Conservation (phyloP, 108 stramenopile species). For the Cyclotella choctawhatcheeana region DNA sequence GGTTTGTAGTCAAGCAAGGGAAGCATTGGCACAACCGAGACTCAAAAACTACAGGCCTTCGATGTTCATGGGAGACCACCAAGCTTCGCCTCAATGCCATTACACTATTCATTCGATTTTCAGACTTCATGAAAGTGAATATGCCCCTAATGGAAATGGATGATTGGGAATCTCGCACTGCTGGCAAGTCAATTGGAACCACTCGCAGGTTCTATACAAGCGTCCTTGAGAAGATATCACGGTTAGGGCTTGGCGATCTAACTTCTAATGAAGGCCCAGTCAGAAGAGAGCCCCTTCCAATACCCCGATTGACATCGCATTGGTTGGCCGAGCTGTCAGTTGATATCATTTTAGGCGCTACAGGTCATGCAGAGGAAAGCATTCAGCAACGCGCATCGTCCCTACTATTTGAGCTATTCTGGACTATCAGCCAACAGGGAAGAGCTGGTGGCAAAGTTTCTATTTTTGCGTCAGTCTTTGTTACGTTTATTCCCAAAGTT, state of each 20-base stretch:
- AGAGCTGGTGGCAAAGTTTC: conserved; percentile 63
- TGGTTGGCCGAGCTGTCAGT: conserved; percentile 82
- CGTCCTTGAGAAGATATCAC: conserved; percentile 56
- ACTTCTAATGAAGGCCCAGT: conserved; percentile 48
- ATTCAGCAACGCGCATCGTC: conserved; percentile 85
- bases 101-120: conserved; percentile 83
- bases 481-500: conserved; percentile 76
- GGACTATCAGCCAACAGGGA: conserved; percentile 69
- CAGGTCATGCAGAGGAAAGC: conserved; percentile 78
- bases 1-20: conserved; percentile 73
- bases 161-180: conserved; percentile 56
- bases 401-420: conserved; percentile 83
- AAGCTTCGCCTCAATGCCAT: conserved; percentile 83
- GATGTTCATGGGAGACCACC: conserved; percentile 84
- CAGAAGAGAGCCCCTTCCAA: conserved; percentile 25
- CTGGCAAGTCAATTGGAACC: conserved; percentile 30
- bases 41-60: conserved; percentile 73
- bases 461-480: conserved; percentile 73
- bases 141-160: conserved; percentile 79
- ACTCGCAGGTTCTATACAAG: conserved; percentile 62
- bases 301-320: conserved; percentile 70
- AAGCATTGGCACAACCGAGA: conserved; percentile 81
- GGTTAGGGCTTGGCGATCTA: conserved; percentile 53
- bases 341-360: conserved; percentile 82
- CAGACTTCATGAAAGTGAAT: conserved; percentile 76